These are phyloP conservation scores for Trichoderma sp. DNA, from an alignment of 2,329 filamentous ascomycete species.

Conservation along the genomic window DNA sequence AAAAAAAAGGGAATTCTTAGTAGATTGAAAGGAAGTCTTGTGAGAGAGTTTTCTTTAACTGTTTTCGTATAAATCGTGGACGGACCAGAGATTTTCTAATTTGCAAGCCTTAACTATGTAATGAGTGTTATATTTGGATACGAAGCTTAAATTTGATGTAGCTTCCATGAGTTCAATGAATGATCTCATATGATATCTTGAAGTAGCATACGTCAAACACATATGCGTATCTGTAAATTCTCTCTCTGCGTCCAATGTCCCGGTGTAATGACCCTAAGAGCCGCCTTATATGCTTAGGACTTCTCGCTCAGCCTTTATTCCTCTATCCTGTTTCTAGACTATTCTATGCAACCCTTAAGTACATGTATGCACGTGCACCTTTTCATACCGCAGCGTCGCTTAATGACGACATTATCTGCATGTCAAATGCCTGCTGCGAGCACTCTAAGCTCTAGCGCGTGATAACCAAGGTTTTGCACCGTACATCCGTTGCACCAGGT, in stretches of 20 bases:
- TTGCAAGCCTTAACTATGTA: not conserved
- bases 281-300: not conserved
- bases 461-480: too few relatives aligned
- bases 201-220: not conserved
- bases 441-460: too few relatives aligned
- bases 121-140: too few relatives aligned
- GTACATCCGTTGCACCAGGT: too few relatives aligned
- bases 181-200: not conserved
- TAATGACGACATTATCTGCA: too few relatives aligned
- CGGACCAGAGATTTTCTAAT: not conserved
- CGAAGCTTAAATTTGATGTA: not conserved
- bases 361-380: too few relatives aligned
- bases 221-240: not conserved
- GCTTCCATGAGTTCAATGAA: fast-evolving
- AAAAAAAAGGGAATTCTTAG: not conserved
- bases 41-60: not conserved
- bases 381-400: too few relatives aligned
- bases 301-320: not conserved
- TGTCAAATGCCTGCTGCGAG: too few relatives aligned
- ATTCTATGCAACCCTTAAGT: too few relatives aligned
- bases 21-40: not conserved
- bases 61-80: not conserved
- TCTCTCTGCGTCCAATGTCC: not conserved
- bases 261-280: not conserved
- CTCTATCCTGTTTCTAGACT: too few relatives aligned